Base-by-base conservation (phyloP, 768 basidiomycete species). In the Butyriboletus loyo region DNA sequence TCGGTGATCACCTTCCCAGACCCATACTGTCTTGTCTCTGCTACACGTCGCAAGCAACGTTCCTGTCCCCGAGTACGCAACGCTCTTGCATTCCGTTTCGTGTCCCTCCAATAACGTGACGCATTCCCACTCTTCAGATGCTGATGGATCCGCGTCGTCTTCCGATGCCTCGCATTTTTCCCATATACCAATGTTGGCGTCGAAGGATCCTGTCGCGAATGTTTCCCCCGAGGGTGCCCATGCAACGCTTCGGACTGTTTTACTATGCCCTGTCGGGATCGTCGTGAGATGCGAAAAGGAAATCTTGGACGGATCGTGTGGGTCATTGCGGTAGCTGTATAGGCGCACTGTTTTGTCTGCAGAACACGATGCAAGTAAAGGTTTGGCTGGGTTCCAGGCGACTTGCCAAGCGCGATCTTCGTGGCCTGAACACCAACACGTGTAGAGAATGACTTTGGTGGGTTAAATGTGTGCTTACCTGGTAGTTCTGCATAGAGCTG, bases 11-110 rank as follows among this genome's bases (percentile, higher is more conserved):
- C 95, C 92, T 79, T 98, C 96, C 96, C 97, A 99, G 32, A 99
- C 82, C 97, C 97, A 98, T 0, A 98, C 94, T 6, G 92, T 92
- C 75, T 98, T 99, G 73, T 98, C 97, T 53, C 97, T 77, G 59
- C 90, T 89, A 66, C 95, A 98, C 55, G 88, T 94, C 9, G 96
- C 97, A n/a, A 99, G 75, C 24, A 97, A 70, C 3, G 79, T 85
- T 45, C 69, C 86, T n/a, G 84, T 82, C 32, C 74, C 74, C 11
- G 88, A 92, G 70, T 87, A 98, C 4, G 84, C 88, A 0, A 95
- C 89, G 50, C 86, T 80, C 74, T 98, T 98, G 75, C 95, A 98
- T 67, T 99, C 96, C 10, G 86, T 94, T 66, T 98, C 96, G 66
- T 98, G 97, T 0, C 97, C 96, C 66, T 98, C 93, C 21, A 98